Evolutionary conservation across 73 alveolate genomes (phyloP), one percentile per base, ranked within the genome.

Genomic region (Paramecium bursaria): DNA sequence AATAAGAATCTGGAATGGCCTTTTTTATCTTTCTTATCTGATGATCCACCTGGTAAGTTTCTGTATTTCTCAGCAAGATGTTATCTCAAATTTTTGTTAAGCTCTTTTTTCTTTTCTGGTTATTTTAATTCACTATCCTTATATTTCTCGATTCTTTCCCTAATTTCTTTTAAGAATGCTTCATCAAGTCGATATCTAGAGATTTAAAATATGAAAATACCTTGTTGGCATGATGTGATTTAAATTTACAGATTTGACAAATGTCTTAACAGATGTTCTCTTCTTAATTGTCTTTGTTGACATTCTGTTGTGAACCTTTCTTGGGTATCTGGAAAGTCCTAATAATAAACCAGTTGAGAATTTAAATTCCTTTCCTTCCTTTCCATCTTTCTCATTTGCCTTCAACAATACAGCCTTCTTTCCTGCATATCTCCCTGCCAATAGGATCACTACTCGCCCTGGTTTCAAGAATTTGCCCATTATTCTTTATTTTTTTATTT

Each of bases 381-480:
- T 93, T 61, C 92, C 86, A 80, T 95, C 94, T 23, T 88, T 93
- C 49, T 93, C 98, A 90, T 88, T 86, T 39, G 91, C 91, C 73
- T 85, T 91, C 52, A 91, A 91, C 80, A 93, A 76, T 89, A 93
- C 86, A 53, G 98, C 98, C 87, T 93, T 93, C 95, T 93, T 91
- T 77, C 98, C 98, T 33, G 98, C 98, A 76, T 85, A 88, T 91
- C 98, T 93, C 30, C 98, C 98, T 42, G 96, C 88, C 14, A 92
- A 85, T 35, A 93, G 52, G 61, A 93, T 90, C 89, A 94, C 96
- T 29, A 93, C 92, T 85, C 96, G 90, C 67, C 98, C 98, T 42
- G 91, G 92, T 85, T 93, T 94, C 87, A 94, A 73, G 89, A 79
- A 79, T 79, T 79, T 79, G 25, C 85, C 89, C 89, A 79, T 79